Conservation (phyloP, 2,329 filamentous ascomycete genomes). For the Alternaria arbusti region DNA sequence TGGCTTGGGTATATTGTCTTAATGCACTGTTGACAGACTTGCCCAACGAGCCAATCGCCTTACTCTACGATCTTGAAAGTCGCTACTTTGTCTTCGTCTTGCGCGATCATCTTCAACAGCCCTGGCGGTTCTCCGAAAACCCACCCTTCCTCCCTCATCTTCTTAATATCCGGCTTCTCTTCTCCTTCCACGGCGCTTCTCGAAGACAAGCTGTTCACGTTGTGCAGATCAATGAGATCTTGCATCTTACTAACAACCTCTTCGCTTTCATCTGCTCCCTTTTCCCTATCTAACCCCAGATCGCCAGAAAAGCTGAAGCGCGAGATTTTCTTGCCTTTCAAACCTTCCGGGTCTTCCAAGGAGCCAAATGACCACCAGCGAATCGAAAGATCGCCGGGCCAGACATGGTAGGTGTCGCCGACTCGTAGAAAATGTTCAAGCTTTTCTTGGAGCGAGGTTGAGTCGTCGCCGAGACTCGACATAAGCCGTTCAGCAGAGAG, state of each 20-base stretch:
- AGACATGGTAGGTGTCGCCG: conserved; percentile 13
- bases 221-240: conserved; percentile 3
- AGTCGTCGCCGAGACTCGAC: conserved; percentile 10
- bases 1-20: conserved; percentile 1
- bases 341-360: conserved; percentile 13
- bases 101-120: conserved; percentile 7
- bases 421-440: conserved; percentile 13
- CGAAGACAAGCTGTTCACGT: conserved; percentile 4
- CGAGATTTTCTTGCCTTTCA: conserved; percentile 16
- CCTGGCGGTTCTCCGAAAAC: conserved; percentile 5
- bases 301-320: conserved; percentile 13
- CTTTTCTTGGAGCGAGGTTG: conserved; percentile 13
- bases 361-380: conserved; percentile 17
- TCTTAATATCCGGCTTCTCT: conserved; percentile 6
- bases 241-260: conserved; percentile 4
- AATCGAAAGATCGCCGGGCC: conserved; percentile 10
- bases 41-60: conserved; percentile 1
- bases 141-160: conserved; percentile 7
- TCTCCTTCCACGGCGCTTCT: conserved; percentile 6
- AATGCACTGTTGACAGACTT: conserved; percentile 4
- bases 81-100: conserved; percentile 6
- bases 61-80: conserved; percentile 5
- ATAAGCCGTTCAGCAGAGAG: conserved; percentile 10
- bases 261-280: conserved; percentile 6
- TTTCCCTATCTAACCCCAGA: conserved; percentile 9